A percentile compares a stretch with the other conserved stretches of the same genome.
Evolutionary conservation across 352 stramenopile species (phyloP).

Genomic region (Phytophthora sansomeana): DNA sequence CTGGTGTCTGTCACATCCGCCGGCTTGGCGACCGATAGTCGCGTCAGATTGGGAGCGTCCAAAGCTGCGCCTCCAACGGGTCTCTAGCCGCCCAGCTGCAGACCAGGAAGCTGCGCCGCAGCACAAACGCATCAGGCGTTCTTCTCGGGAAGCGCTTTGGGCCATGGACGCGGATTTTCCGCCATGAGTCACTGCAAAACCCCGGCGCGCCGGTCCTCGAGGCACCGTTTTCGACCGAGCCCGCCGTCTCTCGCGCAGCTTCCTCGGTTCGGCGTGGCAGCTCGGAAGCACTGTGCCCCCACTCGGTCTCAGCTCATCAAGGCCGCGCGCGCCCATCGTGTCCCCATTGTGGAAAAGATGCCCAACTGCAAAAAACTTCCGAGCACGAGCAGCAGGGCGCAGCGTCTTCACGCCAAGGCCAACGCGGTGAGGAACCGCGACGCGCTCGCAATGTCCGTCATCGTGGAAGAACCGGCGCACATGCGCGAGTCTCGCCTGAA

Average conservation of each 20-base stretch:
- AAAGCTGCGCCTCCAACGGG: slow-evolving; percentile 18
- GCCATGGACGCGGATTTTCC: slow-evolving; percentile 14
- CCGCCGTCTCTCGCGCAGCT: slow-evolving; percentile 18
- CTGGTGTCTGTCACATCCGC: slow-evolving; percentile 22
- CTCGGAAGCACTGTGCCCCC: slow-evolving; percentile 9
- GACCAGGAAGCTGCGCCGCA: slow-evolving; percentile 6
- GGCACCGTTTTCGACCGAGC: slow-evolving; percentile 21
- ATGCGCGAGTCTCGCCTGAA: slow-evolving; percentile 37
- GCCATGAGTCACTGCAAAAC: slow-evolving; percentile 19
- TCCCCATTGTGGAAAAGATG: slow-evolving; percentile 40
- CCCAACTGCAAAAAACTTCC: slow-evolving; percentile 34
- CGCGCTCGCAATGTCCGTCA: slow-evolving; percentile 39
- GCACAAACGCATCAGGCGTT: slow-evolving; percentile 23
- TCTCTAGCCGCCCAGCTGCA: slow-evolving; percentile 31
- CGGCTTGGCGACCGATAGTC: not conserved
- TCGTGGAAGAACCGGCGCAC: slow-evolving; percentile 32
- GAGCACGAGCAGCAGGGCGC: slow-evolving; percentile 2
- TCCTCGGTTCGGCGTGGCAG: slow-evolving; percentile 31
- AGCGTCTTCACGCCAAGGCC: slow-evolving; percentile 24
- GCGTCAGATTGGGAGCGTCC: slow-evolving; percentile 8
- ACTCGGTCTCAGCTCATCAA: slow-evolving; percentile 7
- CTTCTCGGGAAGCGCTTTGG: slow-evolving; percentile 10
- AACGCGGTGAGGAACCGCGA: slow-evolving; percentile 6
- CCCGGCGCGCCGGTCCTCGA: not conserved
- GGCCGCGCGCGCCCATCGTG: not conserved